phyloP scores from a whole-genome alignment of 768 basidiomycete genomes.

The Favolaschia claudopus region DNA sequence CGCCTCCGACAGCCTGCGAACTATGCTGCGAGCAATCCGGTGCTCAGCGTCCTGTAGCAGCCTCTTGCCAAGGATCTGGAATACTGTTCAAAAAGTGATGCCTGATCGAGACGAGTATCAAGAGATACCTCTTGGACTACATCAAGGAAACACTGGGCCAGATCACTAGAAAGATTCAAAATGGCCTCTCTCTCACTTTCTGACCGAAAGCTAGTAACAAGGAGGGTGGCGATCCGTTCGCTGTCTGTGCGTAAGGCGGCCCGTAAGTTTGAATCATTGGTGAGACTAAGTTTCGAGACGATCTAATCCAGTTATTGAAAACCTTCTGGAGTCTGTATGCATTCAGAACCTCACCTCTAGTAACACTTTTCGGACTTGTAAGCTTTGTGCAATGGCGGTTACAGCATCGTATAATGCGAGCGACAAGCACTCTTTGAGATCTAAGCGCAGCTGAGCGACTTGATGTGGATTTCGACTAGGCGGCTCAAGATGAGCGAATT shows the following conservation, averaged over 20 bases:
- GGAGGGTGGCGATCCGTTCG: not conserved
- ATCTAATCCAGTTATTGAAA: too few relatives aligned
- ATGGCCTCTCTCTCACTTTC: not conserved
- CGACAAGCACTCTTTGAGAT: too few relatives aligned
- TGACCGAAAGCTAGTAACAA: not conserved
- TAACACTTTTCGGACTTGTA: too few relatives aligned
- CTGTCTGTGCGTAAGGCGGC: not conserved
- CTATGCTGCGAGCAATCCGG: constrained; percentile 14
- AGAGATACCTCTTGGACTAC: constrained; percentile 1
- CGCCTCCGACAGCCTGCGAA: constrained; percentile 24
- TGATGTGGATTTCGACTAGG: too few relatives aligned
- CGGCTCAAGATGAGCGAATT: too few relatives aligned
- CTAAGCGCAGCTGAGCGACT: too few relatives aligned
- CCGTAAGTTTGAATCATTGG: not conserved
- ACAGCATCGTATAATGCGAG: too few relatives aligned
- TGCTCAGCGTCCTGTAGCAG: not conserved
- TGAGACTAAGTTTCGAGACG: not conserved
- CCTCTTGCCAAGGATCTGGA: not conserved
- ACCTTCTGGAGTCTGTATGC: too few relatives aligned
- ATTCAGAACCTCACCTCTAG: too few relatives aligned
- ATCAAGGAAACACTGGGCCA: constrained; percentile 11
- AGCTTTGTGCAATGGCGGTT: too few relatives aligned
- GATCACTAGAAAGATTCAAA: not conserved
- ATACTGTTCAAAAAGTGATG: too few relatives aligned
- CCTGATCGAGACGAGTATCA: not conserved